These are phyloP conservation scores for Verticillium albo-atrum DNA, from an alignment of 2,329 filamentous ascomycete genomes.

Conservation along the genomic window DNA sequence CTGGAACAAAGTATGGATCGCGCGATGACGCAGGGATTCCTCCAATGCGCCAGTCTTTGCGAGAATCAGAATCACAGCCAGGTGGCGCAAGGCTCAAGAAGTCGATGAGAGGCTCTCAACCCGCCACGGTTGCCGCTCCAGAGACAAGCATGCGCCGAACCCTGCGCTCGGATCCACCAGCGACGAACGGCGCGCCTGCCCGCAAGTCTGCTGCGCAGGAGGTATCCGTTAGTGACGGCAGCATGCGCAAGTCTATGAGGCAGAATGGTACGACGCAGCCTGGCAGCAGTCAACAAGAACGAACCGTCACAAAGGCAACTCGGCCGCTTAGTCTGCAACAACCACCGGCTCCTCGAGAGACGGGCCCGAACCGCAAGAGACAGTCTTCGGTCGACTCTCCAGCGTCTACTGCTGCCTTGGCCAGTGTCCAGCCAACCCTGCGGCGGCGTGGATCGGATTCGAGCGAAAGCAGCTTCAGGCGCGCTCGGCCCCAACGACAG, in stretches of 20 bases:
- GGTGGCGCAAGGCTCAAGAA: conserved; percentile 33
- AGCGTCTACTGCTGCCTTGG: conserved; percentile 12
- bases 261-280: conserved; percentile 4
- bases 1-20: conserved; percentile 18
- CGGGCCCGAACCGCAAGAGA: neutral
- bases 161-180: conserved; percentile 1
- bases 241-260: conserved; percentile 25
- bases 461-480: conserved; percentile 80
- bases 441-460: conserved; percentile 57
- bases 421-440: conserved; percentile 26
- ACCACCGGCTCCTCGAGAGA: neutral
- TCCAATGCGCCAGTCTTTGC: conserved; percentile 3
- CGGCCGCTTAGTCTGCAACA: conserved; percentile 7
- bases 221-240: neutral
- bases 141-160: conserved; percentile 21
- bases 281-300: neutral
- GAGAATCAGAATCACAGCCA: conserved; percentile 4
- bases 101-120: conserved; percentile 37
- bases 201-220: neutral
- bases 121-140: neutral
- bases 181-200: neutral
- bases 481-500: conserved; percentile 43
- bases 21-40: neutral
- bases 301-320: neutral
- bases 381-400: conserved; percentile 5